A percentile compares a stretch with the other conserved stretches of the same genome.
phyloP scores from a whole-genome alignment of 768 basidiomycete species.

The Tricholoma sp. region DNA sequence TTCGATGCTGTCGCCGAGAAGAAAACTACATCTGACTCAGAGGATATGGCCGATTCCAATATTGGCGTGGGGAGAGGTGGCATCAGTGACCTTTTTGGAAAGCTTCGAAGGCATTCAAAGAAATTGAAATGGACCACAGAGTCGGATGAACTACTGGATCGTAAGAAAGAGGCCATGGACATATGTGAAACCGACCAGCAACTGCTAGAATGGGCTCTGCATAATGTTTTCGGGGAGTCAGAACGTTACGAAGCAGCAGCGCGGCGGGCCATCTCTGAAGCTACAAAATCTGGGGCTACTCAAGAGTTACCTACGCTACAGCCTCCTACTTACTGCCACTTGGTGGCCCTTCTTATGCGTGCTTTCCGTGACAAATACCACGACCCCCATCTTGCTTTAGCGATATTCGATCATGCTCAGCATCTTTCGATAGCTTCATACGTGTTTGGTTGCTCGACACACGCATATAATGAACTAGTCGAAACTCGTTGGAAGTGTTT shows the following conservation, averaged over 20 bases:
- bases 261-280: conserved; percentile 28
- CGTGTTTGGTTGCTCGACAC: conserved; percentile 85
- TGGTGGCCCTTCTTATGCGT: conserved; percentile 74
- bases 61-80: conserved; percentile 21
- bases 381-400: conserved; percentile 77
- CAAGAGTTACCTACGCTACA: conserved; percentile 39
- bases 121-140: conserved; percentile 46
- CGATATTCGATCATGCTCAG: conserved; percentile 77
- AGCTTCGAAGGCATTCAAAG: conserved; percentile 48
- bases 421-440: conserved; percentile 74
- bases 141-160: conserved; percentile 53
- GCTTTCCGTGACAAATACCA: conserved; percentile 72
- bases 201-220: conserved; percentile 68
- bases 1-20: conserved; percentile 48
- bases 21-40: conserved; percentile 12
- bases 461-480: conserved; percentile 85
- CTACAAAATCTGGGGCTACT: conserved; percentile 19
- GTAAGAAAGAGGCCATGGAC: conserved; percentile 70
- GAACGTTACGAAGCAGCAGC: conserved; percentile 44
- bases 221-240: conserved; percentile 63
- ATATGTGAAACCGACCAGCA: conserved; percentile 62
- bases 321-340: conserved; percentile 63
- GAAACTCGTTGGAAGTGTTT: conserved; percentile 81
- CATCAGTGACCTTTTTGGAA: conserved; percentile 49
- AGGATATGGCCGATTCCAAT: conserved; percentile 8